Percentiles rank a stretch among this genome's conserved stretches.
Conservation (phyloP, 2,329 filamentous ascomycete species). For the Aspergillus pseudoglaucus region DNA sequence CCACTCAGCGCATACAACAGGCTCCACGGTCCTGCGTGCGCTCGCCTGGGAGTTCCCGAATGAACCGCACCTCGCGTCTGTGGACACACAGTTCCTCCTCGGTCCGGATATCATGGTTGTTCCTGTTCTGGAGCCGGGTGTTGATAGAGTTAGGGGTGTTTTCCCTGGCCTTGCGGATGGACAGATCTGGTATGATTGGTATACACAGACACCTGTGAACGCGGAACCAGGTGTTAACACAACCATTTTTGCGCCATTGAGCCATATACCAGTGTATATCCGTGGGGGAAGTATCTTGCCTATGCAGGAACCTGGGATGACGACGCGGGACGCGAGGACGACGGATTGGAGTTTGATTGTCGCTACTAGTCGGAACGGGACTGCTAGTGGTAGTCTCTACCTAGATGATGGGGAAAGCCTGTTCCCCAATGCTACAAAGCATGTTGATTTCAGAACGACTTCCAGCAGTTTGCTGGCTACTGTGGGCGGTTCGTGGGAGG, state of each 20-base stretch:
- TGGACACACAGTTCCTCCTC: slow-evolving; percentile 66
- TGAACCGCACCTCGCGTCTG: slow-evolving; percentile 60
- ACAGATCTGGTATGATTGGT: slow-evolving; percentile 73
- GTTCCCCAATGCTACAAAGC: slow-evolving; percentile 48
- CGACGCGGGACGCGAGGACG: slow-evolving; percentile 55
- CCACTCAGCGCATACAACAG: slow-evolving; percentile 58
- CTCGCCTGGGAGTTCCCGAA: slow-evolving; percentile 68
- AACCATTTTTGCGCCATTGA: slow-evolving; percentile 55
- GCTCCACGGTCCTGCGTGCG: slow-evolving; percentile 65
- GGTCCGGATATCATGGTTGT: slow-evolving; percentile 60
- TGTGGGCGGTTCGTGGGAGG: slow-evolving; percentile 48
- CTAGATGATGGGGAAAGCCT: slow-evolving; percentile 69
- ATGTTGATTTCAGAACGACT: slow-evolving; percentile 37
- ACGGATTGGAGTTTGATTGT: slow-evolving; percentile 63
- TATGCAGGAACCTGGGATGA: slow-evolving; percentile 61
- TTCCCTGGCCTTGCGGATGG: slow-evolving; percentile 60
- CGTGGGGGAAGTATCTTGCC: slow-evolving; percentile 63
- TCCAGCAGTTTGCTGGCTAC: slow-evolving; percentile 42
- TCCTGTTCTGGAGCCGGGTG: slow-evolving; percentile 57
- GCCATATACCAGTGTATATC: slow-evolving; percentile 66
- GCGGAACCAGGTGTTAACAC: slow-evolving; percentile 50
- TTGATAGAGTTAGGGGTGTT: slow-evolving; percentile 58
- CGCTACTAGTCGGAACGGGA: slow-evolving; percentile 50
- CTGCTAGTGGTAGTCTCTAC: slow-evolving; percentile 59
- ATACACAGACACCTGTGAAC: slow-evolving; percentile 54